phyloP scores from a whole-genome alignment of 495 filamentous ascomycete genomes.

The Sporormia fimetaria region DNA sequence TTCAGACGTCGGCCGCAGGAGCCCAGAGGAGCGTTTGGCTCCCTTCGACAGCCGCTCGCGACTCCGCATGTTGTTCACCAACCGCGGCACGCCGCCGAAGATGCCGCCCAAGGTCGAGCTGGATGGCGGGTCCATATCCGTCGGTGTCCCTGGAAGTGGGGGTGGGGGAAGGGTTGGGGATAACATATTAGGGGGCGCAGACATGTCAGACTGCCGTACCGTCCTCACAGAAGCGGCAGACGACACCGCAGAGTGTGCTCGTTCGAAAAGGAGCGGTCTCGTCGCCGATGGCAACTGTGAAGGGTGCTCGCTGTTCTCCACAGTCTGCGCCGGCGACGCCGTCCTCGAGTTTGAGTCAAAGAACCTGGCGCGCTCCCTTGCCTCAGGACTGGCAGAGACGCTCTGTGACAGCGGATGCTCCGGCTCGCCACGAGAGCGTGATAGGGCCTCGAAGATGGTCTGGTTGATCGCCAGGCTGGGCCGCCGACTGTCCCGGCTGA shows the following conservation, averaged over 20 bases:
- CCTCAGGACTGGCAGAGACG: constrained; percentile 63
- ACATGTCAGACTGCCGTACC: constrained; percentile 27
- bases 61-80: constrained; percentile 37
- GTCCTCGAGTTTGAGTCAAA: constrained; percentile 31
- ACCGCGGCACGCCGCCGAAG: constrained; percentile 44
- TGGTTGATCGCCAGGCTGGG: constrained; percentile 65
- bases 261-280: constrained; percentile 38
- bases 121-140: constrained; percentile 40
- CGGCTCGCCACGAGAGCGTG: constrained; percentile 39
- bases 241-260: constrained; percentile 47
- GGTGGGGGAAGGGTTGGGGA: constrained; percentile 30
- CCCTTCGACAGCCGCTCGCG: constrained; percentile 35
- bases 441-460: constrained; percentile 44
- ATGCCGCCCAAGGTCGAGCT: constrained; percentile 43
- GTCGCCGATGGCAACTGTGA: constrained; percentile 32
- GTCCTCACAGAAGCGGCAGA: constrained; percentile 53
- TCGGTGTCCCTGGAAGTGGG: constrained; percentile 38
- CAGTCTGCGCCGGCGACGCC: constrained; percentile 27
- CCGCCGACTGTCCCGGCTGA: constrained; percentile 47
- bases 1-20: too few relatives aligned
- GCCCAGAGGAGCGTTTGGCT: too few relatives aligned
- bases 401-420: constrained; percentile 81
- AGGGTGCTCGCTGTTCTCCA: constrained; percentile 15
- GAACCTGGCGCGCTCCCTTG: constrained; percentile 34
- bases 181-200: constrained; percentile 19